phyloP scores from a whole-genome alignment of 2,329 filamentous ascomycete species.

The Ustulina deusta region DNA sequence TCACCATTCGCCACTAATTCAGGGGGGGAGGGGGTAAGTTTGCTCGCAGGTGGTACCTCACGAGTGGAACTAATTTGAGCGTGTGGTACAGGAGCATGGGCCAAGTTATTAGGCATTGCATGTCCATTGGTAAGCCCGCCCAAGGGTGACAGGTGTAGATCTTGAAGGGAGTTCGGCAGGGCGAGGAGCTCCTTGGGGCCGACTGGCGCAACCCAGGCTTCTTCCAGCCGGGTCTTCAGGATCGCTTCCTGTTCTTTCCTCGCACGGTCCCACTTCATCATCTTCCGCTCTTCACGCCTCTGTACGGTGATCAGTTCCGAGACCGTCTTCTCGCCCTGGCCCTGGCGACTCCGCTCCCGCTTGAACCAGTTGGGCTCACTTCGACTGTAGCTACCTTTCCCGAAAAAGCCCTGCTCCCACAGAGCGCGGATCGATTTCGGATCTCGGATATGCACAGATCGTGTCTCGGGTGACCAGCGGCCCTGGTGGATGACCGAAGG shows the following conservation, averaged over 20 bases:
- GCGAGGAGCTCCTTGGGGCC: conserved; percentile 63
- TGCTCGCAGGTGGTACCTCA: conserved; percentile 2
- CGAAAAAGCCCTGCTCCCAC: conserved; percentile 98
- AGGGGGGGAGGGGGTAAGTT: not conserved
- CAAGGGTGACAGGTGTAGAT: conserved; percentile 46
- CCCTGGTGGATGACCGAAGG: conserved; percentile 75
- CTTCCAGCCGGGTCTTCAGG: conserved; percentile 70
- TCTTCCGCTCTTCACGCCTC: conserved; percentile 81
- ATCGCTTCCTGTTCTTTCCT: conserved; percentile 86
- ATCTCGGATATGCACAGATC: conserved; percentile 87
- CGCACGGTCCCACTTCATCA: conserved; percentile 93
- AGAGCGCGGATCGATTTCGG: conserved; percentile 79
- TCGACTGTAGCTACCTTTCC: conserved; percentile 90
- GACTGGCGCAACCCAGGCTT: conserved; percentile 60
- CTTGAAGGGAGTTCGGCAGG: conserved; percentile 66
- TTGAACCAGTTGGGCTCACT: conserved; percentile 96
- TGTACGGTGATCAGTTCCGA: conserved; percentile 84
- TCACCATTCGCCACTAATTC: conserved; percentile 7
- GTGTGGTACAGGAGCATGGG: not conserved
- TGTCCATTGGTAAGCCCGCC: conserved; percentile 38
- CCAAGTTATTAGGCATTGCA: not conserved
- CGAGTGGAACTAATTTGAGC: not conserved
- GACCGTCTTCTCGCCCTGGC: conserved; percentile 73
- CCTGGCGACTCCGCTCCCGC: conserved; percentile 79
- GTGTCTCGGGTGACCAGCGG: conserved; percentile 83